Conservation (phyloP, 345 rosid genomes). For the Camelina laxa region DNA sequence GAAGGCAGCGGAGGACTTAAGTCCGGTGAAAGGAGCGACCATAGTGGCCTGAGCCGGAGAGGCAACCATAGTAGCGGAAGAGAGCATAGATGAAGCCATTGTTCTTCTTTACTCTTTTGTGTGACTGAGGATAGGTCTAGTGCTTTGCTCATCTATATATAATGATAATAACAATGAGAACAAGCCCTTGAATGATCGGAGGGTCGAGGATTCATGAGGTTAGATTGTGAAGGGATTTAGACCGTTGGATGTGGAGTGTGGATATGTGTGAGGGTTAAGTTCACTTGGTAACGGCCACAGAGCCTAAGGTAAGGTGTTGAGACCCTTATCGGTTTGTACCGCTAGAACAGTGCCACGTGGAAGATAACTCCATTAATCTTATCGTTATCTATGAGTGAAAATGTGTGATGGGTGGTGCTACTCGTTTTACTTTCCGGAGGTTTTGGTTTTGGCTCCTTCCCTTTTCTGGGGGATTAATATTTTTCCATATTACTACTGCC, state of each 20-base stretch:
- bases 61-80: conserved; percentile 56
- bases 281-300: conserved; percentile 37
- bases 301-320: conserved; percentile 37
- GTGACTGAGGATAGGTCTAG: conserved; percentile 11
- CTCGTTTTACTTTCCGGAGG: conserved; percentile 10
- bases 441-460: background rate
- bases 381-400: conserved; percentile 38
- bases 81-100: conserved; percentile 66
- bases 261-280: conserved; percentile 29
- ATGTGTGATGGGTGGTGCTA: conserved; percentile 40
- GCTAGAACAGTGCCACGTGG: conserved; percentile 35
- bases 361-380: conserved; percentile 42
- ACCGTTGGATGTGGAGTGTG: conserved; percentile 50
- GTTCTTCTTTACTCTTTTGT: conserved; percentile 18
- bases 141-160: conserved; percentile 43
- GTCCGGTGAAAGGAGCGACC: conserved; percentile 61
- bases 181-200: conserved; percentile 35
- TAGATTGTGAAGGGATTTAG: conserved; percentile 17
- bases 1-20: conserved; percentile 51
- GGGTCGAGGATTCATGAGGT: conserved; percentile 33
- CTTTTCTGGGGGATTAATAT: background rate
- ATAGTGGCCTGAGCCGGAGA: conserved; percentile 55
- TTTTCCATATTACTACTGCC: background rate
- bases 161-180: conserved; percentile 31
- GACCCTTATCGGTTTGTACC: conserved; percentile 38